Evolutionary conservation across 2,329 filamentous ascomycete species (phyloP), one percentile per base, ranked within the genome.

Genomic region (Colletotrichum noveboracense): DNA sequence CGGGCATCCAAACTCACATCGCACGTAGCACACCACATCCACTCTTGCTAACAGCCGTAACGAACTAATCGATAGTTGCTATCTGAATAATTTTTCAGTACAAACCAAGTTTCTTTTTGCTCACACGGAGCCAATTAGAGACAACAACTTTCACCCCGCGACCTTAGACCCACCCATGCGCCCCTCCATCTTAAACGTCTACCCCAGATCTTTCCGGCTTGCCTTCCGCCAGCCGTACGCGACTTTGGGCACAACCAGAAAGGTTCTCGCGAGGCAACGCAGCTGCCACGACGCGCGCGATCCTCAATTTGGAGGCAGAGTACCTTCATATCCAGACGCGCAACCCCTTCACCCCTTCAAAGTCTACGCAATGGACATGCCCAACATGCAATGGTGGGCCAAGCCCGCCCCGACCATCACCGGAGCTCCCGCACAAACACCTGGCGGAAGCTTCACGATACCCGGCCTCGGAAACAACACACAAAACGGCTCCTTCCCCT

Each of bases 341-440:
- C 26, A 14, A 14, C 28, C 14, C 3, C 6, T 55, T 6, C 34
- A 12, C 43, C n/a, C 18, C 55, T 56, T 14, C 69, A 26, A 62
- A 13, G 36, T 28, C 24, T 43, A 26, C 38, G 34, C 36, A 26
- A 67, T 69, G 65, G 70, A 64, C 34, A 58, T 52, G 56, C 32
- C 74, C 28, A 73, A 74, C 65, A 58, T 76, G 36, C 74, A 76
- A 28, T 76, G 74, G 74, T 76, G 74, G 74, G 61, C 70, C 24
- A 76, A 76, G 56, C 74, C 74, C 34, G 58, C 64, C 28, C 64
- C 70, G 5, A 71, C 21, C 62, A 65, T 32, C 32, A 13, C 56
- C 34, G 28, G 55, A 21, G 26, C 67, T 9, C 56, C 56, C 12
- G 67, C 61, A 30, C 69, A 72, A 48, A 55, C 58, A 21, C 52